Conservation (phyloP, 352 stramenopile genomes). For the Phytopythium montanum region DNA sequence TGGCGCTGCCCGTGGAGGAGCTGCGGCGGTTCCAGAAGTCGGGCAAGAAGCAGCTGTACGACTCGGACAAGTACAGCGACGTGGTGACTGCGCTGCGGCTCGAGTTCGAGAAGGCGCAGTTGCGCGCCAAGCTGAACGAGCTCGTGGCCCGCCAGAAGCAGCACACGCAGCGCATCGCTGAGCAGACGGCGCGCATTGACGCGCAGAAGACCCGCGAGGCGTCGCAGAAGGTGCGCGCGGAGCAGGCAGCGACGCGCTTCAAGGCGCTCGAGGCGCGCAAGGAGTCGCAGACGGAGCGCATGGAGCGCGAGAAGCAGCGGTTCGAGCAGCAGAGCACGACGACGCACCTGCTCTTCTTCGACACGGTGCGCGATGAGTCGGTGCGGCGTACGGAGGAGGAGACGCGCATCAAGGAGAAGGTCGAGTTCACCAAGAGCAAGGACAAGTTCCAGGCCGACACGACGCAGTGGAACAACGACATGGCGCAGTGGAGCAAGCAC, state of each 20-base stretch:
- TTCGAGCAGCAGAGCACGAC: constrained; percentile 68
- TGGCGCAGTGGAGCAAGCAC: constrained; percentile 86
- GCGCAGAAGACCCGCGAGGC: constrained; percentile 72
- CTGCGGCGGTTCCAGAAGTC: constrained; percentile 70
- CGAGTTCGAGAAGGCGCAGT: constrained; percentile 84
- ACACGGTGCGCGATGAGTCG: constrained; percentile 69
- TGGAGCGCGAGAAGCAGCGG: constrained; percentile 80
- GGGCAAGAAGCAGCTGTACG: constrained; percentile 70
- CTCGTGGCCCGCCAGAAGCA: constrained; percentile 63
- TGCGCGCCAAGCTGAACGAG: constrained; percentile 73
- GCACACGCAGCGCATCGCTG: constrained; percentile 59
- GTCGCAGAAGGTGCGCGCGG: constrained; percentile 66
- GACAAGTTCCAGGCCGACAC: constrained; percentile 86
- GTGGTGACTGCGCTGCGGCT: constrained; percentile 73
- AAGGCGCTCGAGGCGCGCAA: constrained; percentile 80
- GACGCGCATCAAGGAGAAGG: constrained; percentile 80
- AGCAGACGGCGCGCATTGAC: constrained; percentile 55
- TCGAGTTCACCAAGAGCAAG: constrained; percentile 89
- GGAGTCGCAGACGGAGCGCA: constrained; percentile 73
- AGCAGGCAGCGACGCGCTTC: constrained; percentile 67
- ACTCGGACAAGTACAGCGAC: constrained; percentile 77
- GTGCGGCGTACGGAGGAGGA: constrained; percentile 78
- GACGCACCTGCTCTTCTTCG: constrained; percentile 83
- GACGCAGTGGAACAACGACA: constrained; percentile 87
- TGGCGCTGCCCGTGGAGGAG: constrained; percentile 67